A percentile compares a stretch with the other conserved stretches of the same genome.
Conservation (phyloP, 495 filamentous ascomycete genomes). For the Trypethelium eluteriae region DNA sequence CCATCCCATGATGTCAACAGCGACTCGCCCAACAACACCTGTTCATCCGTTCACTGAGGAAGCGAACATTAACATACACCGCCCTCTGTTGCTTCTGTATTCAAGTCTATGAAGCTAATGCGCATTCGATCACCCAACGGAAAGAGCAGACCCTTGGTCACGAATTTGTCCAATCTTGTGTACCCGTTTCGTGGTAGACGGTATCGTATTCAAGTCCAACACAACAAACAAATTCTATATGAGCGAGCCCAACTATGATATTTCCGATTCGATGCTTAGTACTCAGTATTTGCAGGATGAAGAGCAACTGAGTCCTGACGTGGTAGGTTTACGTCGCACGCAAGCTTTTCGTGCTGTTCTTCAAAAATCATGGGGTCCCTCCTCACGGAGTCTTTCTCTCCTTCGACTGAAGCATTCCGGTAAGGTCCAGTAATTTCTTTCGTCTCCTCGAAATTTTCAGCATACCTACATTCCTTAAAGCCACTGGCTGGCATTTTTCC, state of each 20-base stretch:
- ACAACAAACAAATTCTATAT: neutral
- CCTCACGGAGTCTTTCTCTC: neutral
- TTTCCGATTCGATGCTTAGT: neutral
- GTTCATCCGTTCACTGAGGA: neutral
- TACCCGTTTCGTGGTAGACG: neutral
- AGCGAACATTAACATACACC: neutral
- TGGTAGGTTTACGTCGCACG: neutral
- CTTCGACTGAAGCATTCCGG: neutral
- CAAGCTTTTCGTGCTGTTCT: neutral
- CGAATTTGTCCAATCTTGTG: neutral
- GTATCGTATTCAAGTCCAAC: neutral
- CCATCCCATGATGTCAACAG: neutral
- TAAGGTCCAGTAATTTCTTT: neutral
- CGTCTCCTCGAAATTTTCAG: neutral
- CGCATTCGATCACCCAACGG: neutral
- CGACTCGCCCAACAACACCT: neutral
- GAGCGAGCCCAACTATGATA: neutral
- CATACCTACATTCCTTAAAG: neutral
- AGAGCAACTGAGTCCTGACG: neutral
- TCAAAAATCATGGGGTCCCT: neutral
- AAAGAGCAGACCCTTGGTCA: neutral
- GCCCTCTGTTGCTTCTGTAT: neutral
- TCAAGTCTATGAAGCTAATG: neutral
- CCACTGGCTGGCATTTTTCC: slow-evolving; percentile 5
- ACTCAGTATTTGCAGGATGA: neutral